These are phyloP conservation scores for Hymenoscyphus infarciens DNA, from an alignment of 2,329 filamentous ascomycete genomes.

Conservation along the genomic window DNA sequence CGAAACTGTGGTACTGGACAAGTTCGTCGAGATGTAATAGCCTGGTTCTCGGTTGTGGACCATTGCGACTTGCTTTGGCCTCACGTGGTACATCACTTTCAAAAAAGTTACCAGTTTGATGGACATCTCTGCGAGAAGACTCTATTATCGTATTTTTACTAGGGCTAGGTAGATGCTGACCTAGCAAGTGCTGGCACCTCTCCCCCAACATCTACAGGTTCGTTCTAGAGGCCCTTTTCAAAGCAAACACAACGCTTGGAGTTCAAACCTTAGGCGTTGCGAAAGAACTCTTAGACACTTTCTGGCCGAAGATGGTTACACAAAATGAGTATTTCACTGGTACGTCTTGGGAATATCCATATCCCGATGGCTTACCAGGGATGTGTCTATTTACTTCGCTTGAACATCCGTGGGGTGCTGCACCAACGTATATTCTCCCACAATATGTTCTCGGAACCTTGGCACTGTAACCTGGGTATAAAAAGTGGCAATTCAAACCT, in stretches of 20 bases:
- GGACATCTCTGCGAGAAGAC: too few relatives aligned
- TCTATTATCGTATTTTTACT: too few relatives aligned
- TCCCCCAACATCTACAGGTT: constrained; percentile 47
- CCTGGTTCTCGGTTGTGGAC: background rate
- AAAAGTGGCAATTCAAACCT: background rate
- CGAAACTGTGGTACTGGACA: background rate
- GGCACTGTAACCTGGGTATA: background rate
- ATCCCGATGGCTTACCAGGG: constrained; percentile 39
- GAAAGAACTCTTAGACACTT: constrained; percentile 35
- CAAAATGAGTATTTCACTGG: constrained; percentile 38
- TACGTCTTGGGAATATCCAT: constrained; percentile 45
- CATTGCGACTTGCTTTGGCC: background rate
- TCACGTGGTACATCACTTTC: background rate
- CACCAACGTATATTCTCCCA: constrained; percentile 43
- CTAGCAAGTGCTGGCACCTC: background rate
- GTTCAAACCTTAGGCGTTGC: constrained; percentile 17
- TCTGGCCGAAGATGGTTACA: constrained; percentile 43
- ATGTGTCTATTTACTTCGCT: constrained; percentile 42
- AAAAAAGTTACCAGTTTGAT: too few relatives aligned
- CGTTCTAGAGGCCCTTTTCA: constrained; percentile 39
- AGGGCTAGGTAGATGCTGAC: background rate
- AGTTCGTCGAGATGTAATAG: background rate
- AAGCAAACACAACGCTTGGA: constrained; percentile 27
- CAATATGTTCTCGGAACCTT: constrained; percentile 34
- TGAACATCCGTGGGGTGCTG: constrained; percentile 44